Evolutionary conservation across 2,329 filamentous ascomycete species (phyloP), one percentile per base, ranked within the genome.

Genomic region (Aspergillus sp.): DNA sequence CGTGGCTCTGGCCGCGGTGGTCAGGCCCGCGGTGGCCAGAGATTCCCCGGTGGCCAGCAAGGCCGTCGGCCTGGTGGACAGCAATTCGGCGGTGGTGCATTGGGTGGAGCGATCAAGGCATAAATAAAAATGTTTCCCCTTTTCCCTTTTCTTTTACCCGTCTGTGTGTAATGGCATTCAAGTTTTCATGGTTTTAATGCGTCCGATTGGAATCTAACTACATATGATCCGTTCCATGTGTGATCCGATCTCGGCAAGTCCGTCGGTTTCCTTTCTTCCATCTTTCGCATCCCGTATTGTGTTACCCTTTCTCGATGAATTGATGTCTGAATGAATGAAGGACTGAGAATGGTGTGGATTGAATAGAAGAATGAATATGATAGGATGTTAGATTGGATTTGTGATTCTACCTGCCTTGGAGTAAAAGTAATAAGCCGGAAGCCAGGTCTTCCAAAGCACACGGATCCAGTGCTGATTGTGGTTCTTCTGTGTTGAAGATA

Each of bases 101-200:
- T 79, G 64, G 76, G 77, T 46, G 73, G 74, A 67, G 76, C 76
- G 47, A 79, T 79, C 64, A 78, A 78, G 69, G 73, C 75, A 65
- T 78, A 73, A 74, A 63, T 55, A 66, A 58, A 60, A 48, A 56
- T 58, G 60, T 61, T 61, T 58, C 14, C 11, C 17, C 17, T 42
- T 42, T 42, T 13, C n/a, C 19, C 11, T 42, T 42, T 42, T 20
- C 16, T 42, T 42, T 42, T 38, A 29, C 25, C 25, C 16, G 16
- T 38, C 34, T n/a, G 14, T 38, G 34, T 38, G 34, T 38, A 38
- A 38, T 16, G 34, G 34, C 34, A 38, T 16, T 38, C 34, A n/a
- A 38, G 16, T 38, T 62, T 59, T 50, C 50, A 56, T 52, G 54
- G 51, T 57, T 57, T 59, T 57, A 59, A 54, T 55, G 58, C 59